Evolutionary conservation across 148 eudicot species (phyloP).

Genomic region (Cornus florida): DNA sequence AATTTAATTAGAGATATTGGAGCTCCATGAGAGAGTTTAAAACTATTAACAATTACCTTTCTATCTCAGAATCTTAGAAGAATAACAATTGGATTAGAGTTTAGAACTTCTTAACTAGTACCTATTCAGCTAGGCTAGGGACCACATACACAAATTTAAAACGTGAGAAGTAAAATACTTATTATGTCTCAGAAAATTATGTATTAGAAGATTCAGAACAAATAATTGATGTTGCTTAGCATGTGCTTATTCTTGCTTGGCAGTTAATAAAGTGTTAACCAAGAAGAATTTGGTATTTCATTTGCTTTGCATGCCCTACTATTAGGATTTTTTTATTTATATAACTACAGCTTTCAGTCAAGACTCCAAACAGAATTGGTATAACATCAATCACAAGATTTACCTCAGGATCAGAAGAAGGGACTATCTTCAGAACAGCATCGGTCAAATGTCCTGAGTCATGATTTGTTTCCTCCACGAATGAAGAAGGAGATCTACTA

Average conservation of each 20-base stretch:
- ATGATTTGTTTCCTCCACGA: constrained; percentile 45
- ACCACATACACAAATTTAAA: not conserved
- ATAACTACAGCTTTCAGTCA: not conserved
- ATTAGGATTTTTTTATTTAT: not conserved
- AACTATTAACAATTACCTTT: no score
- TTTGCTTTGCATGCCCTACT: not conserved
- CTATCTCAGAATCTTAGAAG: no score
- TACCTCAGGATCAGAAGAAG: constrained; percentile 56
- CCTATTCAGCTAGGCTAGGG: not conserved
- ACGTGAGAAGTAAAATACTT: no score
- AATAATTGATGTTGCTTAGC: not conserved
- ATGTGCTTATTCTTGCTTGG: not conserved
- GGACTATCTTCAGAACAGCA: constrained; percentile 58
- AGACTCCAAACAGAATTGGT: not conserved
- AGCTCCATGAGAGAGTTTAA: no score
- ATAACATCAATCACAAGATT: not conserved
- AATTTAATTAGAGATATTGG: no score
- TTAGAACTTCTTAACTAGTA: not conserved
- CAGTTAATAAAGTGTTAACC: not conserved
- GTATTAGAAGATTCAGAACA: not conserved
- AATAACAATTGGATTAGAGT: not conserved
- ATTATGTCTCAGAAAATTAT: not conserved
- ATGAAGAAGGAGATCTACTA: constrained; percentile 35
- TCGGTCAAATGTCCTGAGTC: constrained; percentile 32
- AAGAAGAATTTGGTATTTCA: not conserved